Evolutionary conservation across 352 stramenopile species (phyloP).

Genomic region (Pythium volutum): DNA sequence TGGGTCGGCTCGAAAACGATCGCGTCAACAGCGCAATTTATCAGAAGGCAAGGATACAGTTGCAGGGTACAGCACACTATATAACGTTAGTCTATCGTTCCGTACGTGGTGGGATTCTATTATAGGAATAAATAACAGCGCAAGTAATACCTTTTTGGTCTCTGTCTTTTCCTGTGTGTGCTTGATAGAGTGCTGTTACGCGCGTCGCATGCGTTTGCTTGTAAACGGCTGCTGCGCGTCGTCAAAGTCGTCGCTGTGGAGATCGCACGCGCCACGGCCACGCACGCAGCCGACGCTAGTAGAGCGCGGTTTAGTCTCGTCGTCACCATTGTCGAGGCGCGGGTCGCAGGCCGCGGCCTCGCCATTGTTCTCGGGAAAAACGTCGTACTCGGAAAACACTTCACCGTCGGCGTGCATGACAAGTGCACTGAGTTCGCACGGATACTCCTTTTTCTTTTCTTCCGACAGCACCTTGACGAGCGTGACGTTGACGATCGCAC

Average conservation of each 20-base stretch:
- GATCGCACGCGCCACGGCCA: slow-evolving; percentile 13
- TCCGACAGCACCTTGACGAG: slow-evolving; percentile 44
- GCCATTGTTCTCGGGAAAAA: slow-evolving; percentile 10
- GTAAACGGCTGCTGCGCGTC: slow-evolving; percentile 2
- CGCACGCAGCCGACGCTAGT: slow-evolving; percentile 18
- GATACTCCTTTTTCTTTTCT: slow-evolving; percentile 44
- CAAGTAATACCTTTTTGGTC: neutral
- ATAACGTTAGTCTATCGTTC: no score
- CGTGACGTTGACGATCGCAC: slow-evolving; percentile 40
- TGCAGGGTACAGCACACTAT: no score
- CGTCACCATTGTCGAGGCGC: no score
- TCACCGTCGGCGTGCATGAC: slow-evolving; percentile 28
- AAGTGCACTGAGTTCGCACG: slow-evolving; percentile 45
- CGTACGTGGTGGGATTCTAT: no score
- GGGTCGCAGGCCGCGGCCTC: neutral
- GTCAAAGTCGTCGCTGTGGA: slow-evolving; percentile 16
- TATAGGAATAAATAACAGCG: neutral
- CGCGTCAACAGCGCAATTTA: neutral
- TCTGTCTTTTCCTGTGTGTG: neutral
- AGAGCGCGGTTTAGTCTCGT: no score
- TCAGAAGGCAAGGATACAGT: no score
- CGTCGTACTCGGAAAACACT: slow-evolving; percentile 28
- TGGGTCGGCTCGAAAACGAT: slow-evolving; percentile 15
- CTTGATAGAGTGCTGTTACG: neutral
- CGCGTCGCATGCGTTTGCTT: slow-evolving; percentile 18